These are phyloP conservation scores for Pulveroboletus ravenelii DNA, from an alignment of 768 basidiomycete genomes.

Conservation along the genomic window DNA sequence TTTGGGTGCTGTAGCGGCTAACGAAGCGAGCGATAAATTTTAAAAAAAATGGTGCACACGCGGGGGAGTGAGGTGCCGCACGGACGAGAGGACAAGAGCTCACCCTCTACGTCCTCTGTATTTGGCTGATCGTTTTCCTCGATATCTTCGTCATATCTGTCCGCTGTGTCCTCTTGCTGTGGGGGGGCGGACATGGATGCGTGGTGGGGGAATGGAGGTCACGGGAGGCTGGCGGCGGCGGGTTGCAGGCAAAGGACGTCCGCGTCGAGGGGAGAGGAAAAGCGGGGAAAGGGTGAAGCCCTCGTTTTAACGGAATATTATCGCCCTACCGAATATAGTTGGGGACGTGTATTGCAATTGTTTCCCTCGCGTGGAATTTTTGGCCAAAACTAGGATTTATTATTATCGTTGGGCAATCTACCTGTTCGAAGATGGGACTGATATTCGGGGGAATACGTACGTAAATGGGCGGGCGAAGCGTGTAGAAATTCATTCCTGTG, in stretches of 20 bases:
- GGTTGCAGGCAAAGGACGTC: slow-evolving; percentile 22
- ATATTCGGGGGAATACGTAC: slow-evolving; percentile 57
- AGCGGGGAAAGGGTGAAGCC: slow-evolving; percentile 60
- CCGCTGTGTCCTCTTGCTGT: slow-evolving; percentile 47
- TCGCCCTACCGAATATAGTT: slow-evolving; percentile 68
- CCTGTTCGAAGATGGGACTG: slow-evolving; percentile 45
- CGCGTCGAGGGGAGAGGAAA: slow-evolving; percentile 44
- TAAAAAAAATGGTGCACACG: slow-evolving; percentile 14
- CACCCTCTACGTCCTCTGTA: slow-evolving; percentile 29
- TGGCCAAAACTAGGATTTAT: slow-evolving; percentile 52
- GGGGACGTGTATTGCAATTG: slow-evolving; percentile 53
- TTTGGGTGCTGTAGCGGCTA: slow-evolving; percentile 39
- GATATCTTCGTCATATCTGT: slow-evolving; percentile 59
- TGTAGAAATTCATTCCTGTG: slow-evolving; percentile 36
- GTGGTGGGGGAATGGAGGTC: slow-evolving; percentile 18
- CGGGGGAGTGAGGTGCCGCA: slow-evolving; percentile 10
- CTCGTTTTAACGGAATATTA: slow-evolving; percentile 74
- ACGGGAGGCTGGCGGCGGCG: slow-evolving; percentile 22
- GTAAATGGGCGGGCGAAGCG: slow-evolving; percentile 42
- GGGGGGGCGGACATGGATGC: slow-evolving; percentile 60
- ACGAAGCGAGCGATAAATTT: slow-evolving; percentile 19
- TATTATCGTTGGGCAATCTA: slow-evolving; percentile 52
- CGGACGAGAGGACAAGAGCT: slow-evolving; percentile 13
- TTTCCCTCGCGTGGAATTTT: slow-evolving; percentile 64
- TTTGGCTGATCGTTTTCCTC: slow-evolving; percentile 45